phyloP scores from a whole-genome alignment of 1,139 yeast species.

The Tardiomyces digboiensis region DNA sequence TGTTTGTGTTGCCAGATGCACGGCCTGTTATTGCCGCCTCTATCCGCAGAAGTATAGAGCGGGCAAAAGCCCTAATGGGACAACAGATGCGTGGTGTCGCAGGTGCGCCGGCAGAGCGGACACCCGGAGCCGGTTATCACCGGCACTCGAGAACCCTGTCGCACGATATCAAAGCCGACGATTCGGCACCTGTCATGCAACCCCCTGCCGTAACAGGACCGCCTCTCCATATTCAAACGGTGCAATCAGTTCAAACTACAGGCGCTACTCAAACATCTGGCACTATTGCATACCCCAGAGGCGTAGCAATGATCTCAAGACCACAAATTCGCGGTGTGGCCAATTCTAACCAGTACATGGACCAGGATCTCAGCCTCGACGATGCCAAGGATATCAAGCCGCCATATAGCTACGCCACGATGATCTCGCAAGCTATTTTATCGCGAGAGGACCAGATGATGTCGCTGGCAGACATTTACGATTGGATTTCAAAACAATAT shows the following conservation, averaged over 20 bases:
- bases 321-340: conserved; percentile 27
- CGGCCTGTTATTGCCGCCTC: conserved; percentile 40
- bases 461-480: conserved; percentile 85
- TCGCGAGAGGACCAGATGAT: conserved; percentile 82
- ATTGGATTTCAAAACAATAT: conserved; percentile 80
- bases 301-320: conserved; percentile 31
- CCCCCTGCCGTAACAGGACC: not conserved
- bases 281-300: conserved; percentile 26
- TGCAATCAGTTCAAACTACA: not conserved
- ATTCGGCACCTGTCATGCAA: not conserved
- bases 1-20: conserved; percentile 92
- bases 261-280: not conserved
- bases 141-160: not conserved
- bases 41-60: not conserved
- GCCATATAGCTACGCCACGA: conserved; percentile 94
- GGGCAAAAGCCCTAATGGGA: not conserved
- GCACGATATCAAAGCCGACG: not conserved
- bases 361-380: conserved; percentile 72
- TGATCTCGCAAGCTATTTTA: conserved; percentile 95
- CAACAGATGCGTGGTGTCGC: not conserved
- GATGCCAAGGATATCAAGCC: conserved; percentile 93
- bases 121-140: not conserved
- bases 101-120: not conserved
- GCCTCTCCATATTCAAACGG: not conserved
- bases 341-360: conserved; percentile 16